Conservation (phyloP, 768 basidiomycete species). For the Rhizopogon sp. region DNA sequence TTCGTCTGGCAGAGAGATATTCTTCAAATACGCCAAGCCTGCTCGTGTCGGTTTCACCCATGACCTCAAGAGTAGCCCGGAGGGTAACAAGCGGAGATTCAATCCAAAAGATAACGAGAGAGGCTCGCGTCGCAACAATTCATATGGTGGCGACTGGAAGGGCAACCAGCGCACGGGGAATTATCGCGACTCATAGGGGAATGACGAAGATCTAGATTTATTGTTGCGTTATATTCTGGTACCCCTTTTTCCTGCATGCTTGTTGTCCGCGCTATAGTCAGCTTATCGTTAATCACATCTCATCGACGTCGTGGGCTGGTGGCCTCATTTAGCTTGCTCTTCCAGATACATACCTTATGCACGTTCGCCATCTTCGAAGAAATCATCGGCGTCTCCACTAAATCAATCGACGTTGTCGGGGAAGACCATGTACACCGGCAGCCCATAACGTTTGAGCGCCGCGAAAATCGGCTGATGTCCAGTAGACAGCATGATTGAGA, state of each 20-base stretch:
- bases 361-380: no score
- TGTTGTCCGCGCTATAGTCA: background rate
- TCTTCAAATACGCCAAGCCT: slow-evolving; percentile 16
- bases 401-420: no score
- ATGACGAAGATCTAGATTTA: background rate
- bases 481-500: no score
- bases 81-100: background rate
- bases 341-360: no score
- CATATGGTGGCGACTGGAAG: background rate
- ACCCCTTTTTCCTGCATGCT: background rate
- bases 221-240: background rate
- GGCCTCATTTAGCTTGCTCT: no score
- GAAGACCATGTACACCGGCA: no score
- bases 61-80: background rate
- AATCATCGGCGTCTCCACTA: no score
- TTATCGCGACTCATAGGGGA: background rate
- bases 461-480: no score
- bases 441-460: no score
- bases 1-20: background rate
- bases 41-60: background rate
- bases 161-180: background rate
- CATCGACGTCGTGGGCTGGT: background rate
- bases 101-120: background rate
- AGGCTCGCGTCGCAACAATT: background rate
- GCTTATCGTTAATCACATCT: background rate